These are phyloP conservation scores for Beauveria varroae DNA, from an alignment of 2,329 filamentous ascomycete species.

Conservation along the genomic window DNA sequence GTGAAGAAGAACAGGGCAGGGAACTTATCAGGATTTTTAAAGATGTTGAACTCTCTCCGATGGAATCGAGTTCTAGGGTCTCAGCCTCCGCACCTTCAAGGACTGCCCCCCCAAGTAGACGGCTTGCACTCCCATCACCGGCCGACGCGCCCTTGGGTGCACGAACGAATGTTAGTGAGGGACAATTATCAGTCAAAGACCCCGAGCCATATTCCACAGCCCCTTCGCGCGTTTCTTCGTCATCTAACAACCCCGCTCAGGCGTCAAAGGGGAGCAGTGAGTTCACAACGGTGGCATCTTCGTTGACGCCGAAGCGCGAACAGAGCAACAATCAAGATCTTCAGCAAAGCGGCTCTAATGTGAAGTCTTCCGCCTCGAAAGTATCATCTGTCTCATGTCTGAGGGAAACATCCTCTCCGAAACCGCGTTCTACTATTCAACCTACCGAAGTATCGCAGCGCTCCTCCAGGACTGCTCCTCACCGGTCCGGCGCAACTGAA, in stretches of 20 bases:
- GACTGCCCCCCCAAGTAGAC: background rate
- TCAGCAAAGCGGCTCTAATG: background rate
- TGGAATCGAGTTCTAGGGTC: background rate
- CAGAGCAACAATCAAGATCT: background rate
- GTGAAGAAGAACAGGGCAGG: background rate
- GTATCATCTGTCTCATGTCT: background rate
- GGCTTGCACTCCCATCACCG: background rate
- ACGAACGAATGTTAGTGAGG: background rate
- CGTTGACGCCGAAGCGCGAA: slow-evolving; percentile 8
- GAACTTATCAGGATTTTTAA: background rate
- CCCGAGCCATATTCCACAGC: background rate
- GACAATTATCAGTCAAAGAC: background rate
- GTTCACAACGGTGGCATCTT: slow-evolving; percentile 16
- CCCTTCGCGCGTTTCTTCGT: background rate
- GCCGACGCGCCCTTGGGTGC: background rate
- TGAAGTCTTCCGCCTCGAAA: background rate
- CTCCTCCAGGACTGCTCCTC: background rate
- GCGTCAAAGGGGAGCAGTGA: background rate
- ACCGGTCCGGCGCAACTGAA: background rate
- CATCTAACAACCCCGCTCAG: background rate
- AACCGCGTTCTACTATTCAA: background rate
- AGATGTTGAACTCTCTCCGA: background rate
- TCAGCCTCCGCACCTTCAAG: background rate
- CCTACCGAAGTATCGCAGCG: background rate
- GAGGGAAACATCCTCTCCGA: background rate